Evolutionary conservation across 78 protist species (phyloP).

Genomic region (Dictyostelium firmibasis): DNA sequence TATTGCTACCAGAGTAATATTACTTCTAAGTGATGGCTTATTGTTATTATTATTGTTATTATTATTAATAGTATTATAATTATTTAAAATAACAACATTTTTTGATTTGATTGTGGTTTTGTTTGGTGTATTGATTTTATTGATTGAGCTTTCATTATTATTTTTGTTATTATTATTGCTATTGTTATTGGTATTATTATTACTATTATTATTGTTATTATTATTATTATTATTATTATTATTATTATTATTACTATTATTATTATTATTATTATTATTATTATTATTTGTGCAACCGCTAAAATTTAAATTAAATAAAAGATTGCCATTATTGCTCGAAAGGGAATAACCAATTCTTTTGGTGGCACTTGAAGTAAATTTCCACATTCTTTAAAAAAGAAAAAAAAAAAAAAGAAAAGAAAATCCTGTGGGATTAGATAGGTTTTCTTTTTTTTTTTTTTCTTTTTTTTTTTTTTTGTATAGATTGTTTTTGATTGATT

Average conservation of each 20-base stretch:
- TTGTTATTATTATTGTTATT: neutral
- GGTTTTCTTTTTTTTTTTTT: neutral
- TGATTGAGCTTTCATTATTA: neutral
- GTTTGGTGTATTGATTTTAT: neutral
- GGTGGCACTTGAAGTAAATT: neutral
- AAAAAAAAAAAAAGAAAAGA: neutral
- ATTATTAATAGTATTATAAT: too few relatives aligned
- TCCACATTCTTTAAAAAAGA: conserved; percentile 5
- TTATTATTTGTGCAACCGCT: neutral
- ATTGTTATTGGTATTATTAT: too few relatives aligned
- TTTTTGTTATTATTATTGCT: too few relatives aligned
- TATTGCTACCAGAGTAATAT: neutral
- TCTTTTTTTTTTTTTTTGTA: neutral
- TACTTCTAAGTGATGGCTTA: neutral
- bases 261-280: neutral
- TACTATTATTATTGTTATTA: neutral
- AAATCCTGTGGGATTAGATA: neutral
- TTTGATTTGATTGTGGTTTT: neutral
- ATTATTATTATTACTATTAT: neutral
- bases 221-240: neutral
- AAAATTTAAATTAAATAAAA: neutral
- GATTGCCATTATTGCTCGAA: neutral
- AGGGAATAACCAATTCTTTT: neutral
- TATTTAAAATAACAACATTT: neutral
- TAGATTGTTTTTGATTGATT: neutral